Percentiles rank a stretch among this genome's conserved stretches.
These are phyloP conservation scores for Amaranthus palmeri DNA, from an alignment of 148 eudicot species.

Conservation along the genomic window DNA sequence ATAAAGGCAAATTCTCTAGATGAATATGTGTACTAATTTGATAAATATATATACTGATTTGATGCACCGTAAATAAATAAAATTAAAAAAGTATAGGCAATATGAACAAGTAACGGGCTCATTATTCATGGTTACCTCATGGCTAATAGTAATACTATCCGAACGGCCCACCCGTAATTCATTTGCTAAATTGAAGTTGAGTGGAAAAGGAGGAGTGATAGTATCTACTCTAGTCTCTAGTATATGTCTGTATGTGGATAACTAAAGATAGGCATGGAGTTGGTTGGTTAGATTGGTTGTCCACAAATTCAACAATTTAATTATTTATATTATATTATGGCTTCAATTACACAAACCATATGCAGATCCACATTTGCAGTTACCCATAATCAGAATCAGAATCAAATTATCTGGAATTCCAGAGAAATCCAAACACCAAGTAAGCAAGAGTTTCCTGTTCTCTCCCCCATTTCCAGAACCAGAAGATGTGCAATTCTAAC, in stretches of 20 bases:
- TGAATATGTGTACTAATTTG: too few species aligned
- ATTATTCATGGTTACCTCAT: too few species aligned
- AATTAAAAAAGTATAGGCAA: too few species aligned
- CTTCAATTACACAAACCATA: conserved; percentile 12
- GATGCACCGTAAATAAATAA: too few species aligned
- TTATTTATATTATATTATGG: background rate
- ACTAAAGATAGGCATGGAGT: conserved; percentile 13
- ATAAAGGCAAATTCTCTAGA: too few species aligned
- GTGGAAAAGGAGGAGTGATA: too few species aligned
- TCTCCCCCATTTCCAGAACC: conserved; percentile 52
- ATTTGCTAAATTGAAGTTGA: too few species aligned
- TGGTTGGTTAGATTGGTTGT: background rate
- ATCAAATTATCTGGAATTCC: conserved; percentile 15
- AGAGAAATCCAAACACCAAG: conserved; percentile 15
- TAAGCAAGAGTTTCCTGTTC: background rate
- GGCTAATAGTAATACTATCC: too few species aligned
- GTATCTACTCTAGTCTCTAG: too few species aligned
- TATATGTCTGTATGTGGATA: background rate
- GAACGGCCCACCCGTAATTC: too few species aligned
- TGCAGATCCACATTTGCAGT: conserved; percentile 19
- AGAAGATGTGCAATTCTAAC: conserved; percentile 56
- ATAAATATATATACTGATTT: too few species aligned
- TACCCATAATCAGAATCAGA: conserved; percentile 14
- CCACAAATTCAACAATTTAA: background rate
- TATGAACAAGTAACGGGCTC: too few species aligned